Base-by-base conservation (phyloP, 768 basidiomycete species). In the Gloeopeniophorella convolvens region DNA sequence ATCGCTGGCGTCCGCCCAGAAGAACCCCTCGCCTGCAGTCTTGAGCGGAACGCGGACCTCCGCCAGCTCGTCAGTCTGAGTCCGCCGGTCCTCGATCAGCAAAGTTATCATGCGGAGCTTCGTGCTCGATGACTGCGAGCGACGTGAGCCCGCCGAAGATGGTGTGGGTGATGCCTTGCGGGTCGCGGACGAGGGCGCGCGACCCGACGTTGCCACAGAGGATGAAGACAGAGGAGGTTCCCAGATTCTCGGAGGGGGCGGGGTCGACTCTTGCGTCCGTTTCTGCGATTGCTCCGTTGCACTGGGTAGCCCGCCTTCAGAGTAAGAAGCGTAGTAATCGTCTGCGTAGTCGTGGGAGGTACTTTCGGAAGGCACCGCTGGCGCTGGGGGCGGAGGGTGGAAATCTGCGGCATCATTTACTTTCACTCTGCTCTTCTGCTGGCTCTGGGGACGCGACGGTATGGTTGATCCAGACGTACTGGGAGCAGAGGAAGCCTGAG, bases 1-100 rank as follows among this genome's bases (percentile, higher is more conserved):
- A 30, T 84, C 78, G 55, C 73, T 71, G 2, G 85, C 83, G 60
- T 85, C 78, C 5, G 78, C 85, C 85, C 85, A 88, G 58, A 74
- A 83, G 4, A 80, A 78, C 56, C 77, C 80, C 31, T 71, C 70
- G 4, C 68, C 66, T 3, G 72, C 69, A 5, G 62, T 59, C 59
- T 65, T 75, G 31, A 88, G 63, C n/a, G 74, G 76, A 26, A 86
- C 74, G 31, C 68, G 74, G 16, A 89, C 77, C 62, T 89, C 86
- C 1, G 79, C 79, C 16, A 87, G 70, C 61, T 86, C 85, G 30
- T 66, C 64, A 1, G 66, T 66, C 5, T 74, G 76, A 54, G 70
- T 75, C 30, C 85, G 75, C 42, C 69, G 54, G 56, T 87, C 85
- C 46, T 79, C 74, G 11, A 87, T 85, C 7, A 87, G 70, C 33